Base-by-base conservation (phyloP, 2,329 filamentous ascomycete species). In the Cladosporium sp. region DNA sequence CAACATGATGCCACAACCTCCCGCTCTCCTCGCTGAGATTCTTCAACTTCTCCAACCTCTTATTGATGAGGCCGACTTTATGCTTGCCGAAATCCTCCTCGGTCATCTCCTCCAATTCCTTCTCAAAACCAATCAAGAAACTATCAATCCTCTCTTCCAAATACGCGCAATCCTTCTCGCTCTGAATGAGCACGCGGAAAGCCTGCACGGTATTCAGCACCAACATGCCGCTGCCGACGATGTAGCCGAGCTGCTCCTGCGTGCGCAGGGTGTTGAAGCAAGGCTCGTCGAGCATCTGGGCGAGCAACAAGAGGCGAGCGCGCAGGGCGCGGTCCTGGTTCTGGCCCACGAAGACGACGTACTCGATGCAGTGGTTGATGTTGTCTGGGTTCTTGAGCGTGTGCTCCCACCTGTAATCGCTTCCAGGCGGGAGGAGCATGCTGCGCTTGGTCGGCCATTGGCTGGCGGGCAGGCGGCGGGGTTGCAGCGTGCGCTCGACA, bases 161-260 rank as follows among this genome's bases (percentile, higher is more conserved):
- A 63, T 95, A 97, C 37, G 85, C 78, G 0, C 88, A 86, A 2
- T 85, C 83, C 65, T 86, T 86, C 70, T 99, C 92, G 65, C 89
- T 96, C 73, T 99, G 93, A 24, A 99, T 89, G 55, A 97, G 80
- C 56, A 99, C 86, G 5, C 91, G 82, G 70, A 93, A 93, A 1
- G 88, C 89, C 1, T 68, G 65, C 61, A 89, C 85, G 0, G 86
- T 92, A 1, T 87, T 90, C n/a, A 83, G 74, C 50, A 86, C 82
- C 47, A 80, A 79, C 34, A 83, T 77, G 22, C 89, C 88, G 43
- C 88, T 92, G 70, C 92, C 96, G 1, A 99, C 92, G 47, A 99
- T 88, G 61, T 99, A 99, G 11, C 93, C 93, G 6, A 99, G 84
- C 70, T 99, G 92, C 68, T 99, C 92, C 70, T 97, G 96, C 38